Evolutionary conservation across 2,329 filamentous ascomycete species (phyloP).

Genomic region (Diatrype stigma): DNA sequence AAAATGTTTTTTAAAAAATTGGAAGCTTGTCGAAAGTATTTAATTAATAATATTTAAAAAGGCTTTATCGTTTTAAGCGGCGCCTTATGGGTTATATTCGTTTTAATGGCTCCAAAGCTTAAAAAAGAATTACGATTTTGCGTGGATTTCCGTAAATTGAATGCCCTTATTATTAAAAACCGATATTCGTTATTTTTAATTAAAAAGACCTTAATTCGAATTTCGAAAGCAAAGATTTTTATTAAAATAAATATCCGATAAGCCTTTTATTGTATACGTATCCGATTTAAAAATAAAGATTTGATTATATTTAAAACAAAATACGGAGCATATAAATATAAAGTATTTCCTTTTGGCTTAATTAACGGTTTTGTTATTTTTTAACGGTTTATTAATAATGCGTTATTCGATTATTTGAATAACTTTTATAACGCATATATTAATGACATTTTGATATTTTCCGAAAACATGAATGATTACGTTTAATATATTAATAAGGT

Average conservation of each 20-base stretch:
- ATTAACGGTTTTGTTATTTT: constrained; percentile 1
- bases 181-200: constrained; percentile 3
- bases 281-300: constrained; percentile 2
- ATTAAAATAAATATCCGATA: constrained; percentile 5
- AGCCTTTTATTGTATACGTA: constrained; percentile 3
- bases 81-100: no score
- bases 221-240: constrained; percentile 3
- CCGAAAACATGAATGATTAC: not conserved
- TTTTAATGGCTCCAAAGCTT: not conserved
- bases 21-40: no score
- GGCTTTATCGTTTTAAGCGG: no score
- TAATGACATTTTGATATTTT: constrained; percentile 4
- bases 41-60: no score
- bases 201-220: constrained; percentile 1
- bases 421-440: constrained; percentile 4
- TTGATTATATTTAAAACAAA: not conserved
- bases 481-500: not conserved
- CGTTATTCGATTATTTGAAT: not conserved
- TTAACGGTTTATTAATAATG: constrained; percentile 1
- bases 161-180: constrained; percentile 3
- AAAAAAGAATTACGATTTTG: constrained; percentile 3
- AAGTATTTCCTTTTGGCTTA: constrained; percentile 1
- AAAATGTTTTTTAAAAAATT: no score
- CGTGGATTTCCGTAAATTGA: constrained; percentile 6
- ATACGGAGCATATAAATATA: constrained; percentile 4